A percentile compares a stretch with the other conserved stretches of the same genome.
Evolutionary conservation across 2,329 filamentous ascomycete species (phyloP).

Genomic region (Cryphonectria parasitica): DNA sequence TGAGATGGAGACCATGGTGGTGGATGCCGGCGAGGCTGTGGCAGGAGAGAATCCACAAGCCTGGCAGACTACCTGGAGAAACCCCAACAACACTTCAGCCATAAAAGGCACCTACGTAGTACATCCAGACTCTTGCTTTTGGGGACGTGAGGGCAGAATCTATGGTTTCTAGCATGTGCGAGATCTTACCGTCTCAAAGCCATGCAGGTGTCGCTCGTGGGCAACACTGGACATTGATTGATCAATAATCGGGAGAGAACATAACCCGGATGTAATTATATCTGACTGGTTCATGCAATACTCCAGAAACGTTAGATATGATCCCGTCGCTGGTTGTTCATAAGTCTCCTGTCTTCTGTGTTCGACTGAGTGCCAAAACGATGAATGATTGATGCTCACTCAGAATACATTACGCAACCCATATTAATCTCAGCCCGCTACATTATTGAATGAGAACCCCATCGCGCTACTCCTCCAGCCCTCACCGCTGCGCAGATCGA

Average conservation of each 20-base stretch:
- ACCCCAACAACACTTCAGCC: not conserved
- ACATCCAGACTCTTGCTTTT: not conserved
- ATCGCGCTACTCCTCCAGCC: not conserved
- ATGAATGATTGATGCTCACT: not conserved
- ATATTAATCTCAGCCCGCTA: not conserved
- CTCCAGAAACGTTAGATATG: not conserved
- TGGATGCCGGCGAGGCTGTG: constrained; percentile 62
- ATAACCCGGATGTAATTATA: not conserved
- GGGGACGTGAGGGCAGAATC: not conserved
- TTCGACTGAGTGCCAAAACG: not conserved
- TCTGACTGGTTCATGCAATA: not conserved
- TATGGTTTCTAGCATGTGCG: not conserved
- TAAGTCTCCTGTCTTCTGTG: too few species aligned
- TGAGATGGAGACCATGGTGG: constrained; percentile 64
- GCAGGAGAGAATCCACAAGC: constrained; percentile 50
- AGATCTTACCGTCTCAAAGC: not conserved
- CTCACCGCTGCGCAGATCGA: constrained; percentile 8
- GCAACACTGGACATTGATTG: not conserved
- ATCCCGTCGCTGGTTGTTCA: not conserved
- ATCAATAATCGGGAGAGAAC: not conserved
- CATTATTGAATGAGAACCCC: not conserved
- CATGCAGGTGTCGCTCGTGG: not conserved
- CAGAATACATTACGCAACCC: not conserved
- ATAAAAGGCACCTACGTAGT: not conserved
- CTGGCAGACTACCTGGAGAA: constrained; percentile 39